Conservation (phyloP, 2,329 filamentous ascomycete genomes). For the Xylaria hypoxylon region DNA sequence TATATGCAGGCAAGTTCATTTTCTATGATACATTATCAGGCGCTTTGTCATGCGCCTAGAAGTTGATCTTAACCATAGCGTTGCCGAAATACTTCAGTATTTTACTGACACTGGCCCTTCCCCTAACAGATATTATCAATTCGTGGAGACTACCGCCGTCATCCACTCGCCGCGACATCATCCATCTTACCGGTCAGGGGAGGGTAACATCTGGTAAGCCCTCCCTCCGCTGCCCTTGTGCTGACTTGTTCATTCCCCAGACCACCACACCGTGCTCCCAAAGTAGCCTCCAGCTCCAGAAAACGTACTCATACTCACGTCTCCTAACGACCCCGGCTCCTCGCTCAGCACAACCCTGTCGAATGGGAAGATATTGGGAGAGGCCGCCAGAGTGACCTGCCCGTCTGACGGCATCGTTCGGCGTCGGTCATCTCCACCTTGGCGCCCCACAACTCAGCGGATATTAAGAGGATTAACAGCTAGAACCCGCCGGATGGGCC, state of each 20-base stretch:
- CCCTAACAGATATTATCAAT: too few relatives aligned
- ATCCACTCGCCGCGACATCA: too few relatives aligned
- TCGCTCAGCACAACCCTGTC: slow-evolving; percentile 25
- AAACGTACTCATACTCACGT: slow-evolving; percentile 26
- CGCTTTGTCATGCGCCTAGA: too few relatives aligned
- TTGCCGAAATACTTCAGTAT: too few relatives aligned
- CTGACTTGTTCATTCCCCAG: neutral
- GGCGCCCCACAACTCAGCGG: slow-evolving; percentile 16
- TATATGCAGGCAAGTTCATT: too few relatives aligned
- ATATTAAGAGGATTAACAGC: slow-evolving; percentile 30
- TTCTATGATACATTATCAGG: too few relatives aligned
- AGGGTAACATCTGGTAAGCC: neutral
- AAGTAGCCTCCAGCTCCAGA: slow-evolving; percentile 22
- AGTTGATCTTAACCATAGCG: too few relatives aligned
- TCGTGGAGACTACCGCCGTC: too few relatives aligned
- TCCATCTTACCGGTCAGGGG: too few relatives aligned
- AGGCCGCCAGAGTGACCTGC: slow-evolving; percentile 1
- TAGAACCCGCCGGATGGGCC: slow-evolving; percentile 13
- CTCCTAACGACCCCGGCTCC: slow-evolving; percentile 13
- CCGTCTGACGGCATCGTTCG: slow-evolving; percentile 10
- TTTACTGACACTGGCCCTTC: too few relatives aligned
- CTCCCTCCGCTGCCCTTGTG: neutral
- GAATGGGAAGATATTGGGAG: slow-evolving; percentile 28
- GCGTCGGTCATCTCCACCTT: neutral
- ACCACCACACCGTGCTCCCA: slow-evolving; percentile 1